A percentile compares a stretch with the other conserved stretches of the same genome.
Evolutionary conservation across 2,329 filamentous ascomycete species (phyloP).

Genomic region (Curvularia eragrostidis): DNA sequence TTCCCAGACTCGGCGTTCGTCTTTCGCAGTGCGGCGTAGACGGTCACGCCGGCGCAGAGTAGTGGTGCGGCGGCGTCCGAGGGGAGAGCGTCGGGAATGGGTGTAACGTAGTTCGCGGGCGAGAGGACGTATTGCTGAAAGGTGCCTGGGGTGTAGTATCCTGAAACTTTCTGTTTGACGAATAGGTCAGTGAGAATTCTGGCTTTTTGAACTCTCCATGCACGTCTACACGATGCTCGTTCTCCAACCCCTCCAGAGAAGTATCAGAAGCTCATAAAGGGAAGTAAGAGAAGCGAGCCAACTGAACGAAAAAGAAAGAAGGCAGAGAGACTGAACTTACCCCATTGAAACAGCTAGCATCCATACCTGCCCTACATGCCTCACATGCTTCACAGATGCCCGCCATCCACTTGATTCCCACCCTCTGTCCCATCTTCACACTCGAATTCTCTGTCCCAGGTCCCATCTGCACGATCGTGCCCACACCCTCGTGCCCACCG

Average conservation of each 20-base stretch:
- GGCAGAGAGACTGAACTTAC: constrained; percentile 28
- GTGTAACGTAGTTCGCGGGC: constrained; percentile 72
- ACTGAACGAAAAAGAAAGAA: too few relatives aligned
- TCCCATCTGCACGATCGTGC: constrained; percentile 69
- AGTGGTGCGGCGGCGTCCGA: constrained; percentile 68
- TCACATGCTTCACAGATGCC: constrained; percentile 58
- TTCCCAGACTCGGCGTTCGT: constrained; percentile 65
- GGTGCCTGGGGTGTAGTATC: constrained; percentile 74
- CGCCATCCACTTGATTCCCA: constrained; percentile 73
- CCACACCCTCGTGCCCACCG: constrained; percentile 74
- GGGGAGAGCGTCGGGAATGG: constrained; percentile 67
- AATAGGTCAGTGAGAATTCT: neutral
- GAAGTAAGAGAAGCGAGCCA: neutral
- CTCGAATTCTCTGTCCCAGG: constrained; percentile 62
- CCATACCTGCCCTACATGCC: constrained; percentile 54
- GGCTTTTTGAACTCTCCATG: too few relatives aligned
- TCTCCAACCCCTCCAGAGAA: neutral
- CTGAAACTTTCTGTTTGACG: constrained; percentile 57
- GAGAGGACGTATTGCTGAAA: constrained; percentile 73
- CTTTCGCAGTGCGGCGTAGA: constrained; percentile 70
- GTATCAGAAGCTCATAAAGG: neutral
- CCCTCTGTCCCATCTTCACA: constrained; percentile 70
- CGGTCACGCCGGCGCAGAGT: constrained; percentile 71
- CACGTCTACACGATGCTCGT: neutral
- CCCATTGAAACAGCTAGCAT: constrained; percentile 42